phyloP scores from a whole-genome alignment of 345 rosid species.

The Gossypium bickii region DNA sequence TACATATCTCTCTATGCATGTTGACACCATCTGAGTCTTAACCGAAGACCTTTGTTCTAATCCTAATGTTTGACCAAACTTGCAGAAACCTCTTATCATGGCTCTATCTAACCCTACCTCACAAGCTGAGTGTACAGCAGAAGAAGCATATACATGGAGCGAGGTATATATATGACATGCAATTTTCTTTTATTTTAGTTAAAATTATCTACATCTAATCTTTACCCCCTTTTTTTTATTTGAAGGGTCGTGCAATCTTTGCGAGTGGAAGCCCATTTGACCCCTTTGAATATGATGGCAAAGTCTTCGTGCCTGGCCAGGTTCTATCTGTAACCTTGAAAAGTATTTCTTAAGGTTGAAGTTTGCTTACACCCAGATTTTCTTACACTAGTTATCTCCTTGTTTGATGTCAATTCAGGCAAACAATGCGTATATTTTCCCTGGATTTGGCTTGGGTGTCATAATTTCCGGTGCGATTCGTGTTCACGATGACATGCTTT shows the following conservation, averaged over 20 bases:
- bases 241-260: slow-evolving; percentile 87
- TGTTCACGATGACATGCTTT: slow-evolving; percentile 92
- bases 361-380: background rate
- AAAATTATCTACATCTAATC: background rate
- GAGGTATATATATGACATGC: slow-evolving; percentile 39
- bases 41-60: slow-evolving; percentile 2
- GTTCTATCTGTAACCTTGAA: slow-evolving; percentile 28
- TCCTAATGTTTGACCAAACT: slow-evolving; percentile 14
- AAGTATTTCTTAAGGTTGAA: background rate
- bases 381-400: background rate
- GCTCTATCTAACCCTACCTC: slow-evolving; percentile 97
- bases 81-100: slow-evolving; percentile 86
- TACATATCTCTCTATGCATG: background rate
- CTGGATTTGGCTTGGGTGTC: slow-evolving; percentile 91
- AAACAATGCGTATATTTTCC: slow-evolving; percentile 94
- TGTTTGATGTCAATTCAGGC: slow-evolving; percentile 44
- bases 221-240: slow-evolving; percentile 7
- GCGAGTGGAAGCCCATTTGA: slow-evolving; percentile 99
- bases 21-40: background rate
- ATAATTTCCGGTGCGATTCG: slow-evolving; percentile 88
- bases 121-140: slow-evolving; percentile 95
- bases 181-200: background rate
- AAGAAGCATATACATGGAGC: slow-evolving; percentile 92
- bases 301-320: slow-evolving; percentile 78
- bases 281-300: slow-evolving; percentile 67